Percentiles rank a stretch among this genome's conserved stretches.
phyloP scores from a whole-genome alignment of 2,329 filamentous ascomycete genomes.

The Clarireedia hainanense region DNA sequence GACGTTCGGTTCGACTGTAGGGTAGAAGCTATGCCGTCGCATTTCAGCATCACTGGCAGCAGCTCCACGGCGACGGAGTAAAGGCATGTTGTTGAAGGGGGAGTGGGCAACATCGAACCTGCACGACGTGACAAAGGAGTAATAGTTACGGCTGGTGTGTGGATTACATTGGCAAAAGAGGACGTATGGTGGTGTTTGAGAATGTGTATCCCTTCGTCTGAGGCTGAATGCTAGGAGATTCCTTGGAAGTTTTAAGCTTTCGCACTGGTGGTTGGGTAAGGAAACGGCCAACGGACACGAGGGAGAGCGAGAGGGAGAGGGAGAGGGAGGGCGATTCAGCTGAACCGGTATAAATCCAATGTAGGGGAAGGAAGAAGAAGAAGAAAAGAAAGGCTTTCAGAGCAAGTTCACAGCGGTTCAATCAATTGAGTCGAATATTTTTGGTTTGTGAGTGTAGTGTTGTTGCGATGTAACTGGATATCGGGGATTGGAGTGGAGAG shows the following conservation, averaged over 20 bases:
- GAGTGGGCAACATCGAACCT: conserved; percentile 8
- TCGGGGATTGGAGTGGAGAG: not conserved
- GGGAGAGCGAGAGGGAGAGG: too few species aligned
- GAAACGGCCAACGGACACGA: not conserved
- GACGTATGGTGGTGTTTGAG: conserved; percentile 1
- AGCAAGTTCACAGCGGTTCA: not conserved
- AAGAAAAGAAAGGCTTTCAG: not conserved
- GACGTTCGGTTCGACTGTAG: conserved; percentile 13
- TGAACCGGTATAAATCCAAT: too few species aligned
- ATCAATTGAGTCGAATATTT: too few species aligned
- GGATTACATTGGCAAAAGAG: conserved; percentile 3
- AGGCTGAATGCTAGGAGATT: conserved; percentile 5
- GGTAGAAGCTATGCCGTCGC: conserved; percentile 27
- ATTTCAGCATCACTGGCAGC: conserved; percentile 24
- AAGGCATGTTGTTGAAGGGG: conserved; percentile 20
- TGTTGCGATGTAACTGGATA: too few species aligned
- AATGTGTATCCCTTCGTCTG: conserved; percentile 5
- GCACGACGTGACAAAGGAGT: not conserved
- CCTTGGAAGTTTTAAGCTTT: conserved; percentile 5
- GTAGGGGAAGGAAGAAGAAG: not conserved
- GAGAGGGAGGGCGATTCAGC: too few species aligned
- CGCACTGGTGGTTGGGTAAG: conserved; percentile 2
- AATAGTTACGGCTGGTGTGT: too few species aligned
- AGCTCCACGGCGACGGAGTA: conserved; percentile 25
- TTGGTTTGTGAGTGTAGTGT: too few species aligned